phyloP scores from a whole-genome alignment of 1,284 basidiomycete genomes.

The Boletus mariae region DNA sequence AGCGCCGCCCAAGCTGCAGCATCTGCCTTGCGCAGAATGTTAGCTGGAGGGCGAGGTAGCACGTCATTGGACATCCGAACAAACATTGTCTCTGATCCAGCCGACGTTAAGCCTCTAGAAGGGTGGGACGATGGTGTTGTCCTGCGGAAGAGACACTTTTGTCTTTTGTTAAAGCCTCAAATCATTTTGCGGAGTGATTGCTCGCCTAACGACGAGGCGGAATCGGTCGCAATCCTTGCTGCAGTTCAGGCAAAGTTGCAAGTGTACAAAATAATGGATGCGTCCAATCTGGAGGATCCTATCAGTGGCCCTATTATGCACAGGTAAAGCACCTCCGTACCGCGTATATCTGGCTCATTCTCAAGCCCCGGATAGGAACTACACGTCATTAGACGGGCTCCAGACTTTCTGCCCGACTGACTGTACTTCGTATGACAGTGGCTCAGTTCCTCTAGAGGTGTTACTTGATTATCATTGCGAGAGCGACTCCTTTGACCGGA shows the following conservation, averaged over 20 bases:
- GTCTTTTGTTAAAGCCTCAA: slow-evolving; percentile 88
- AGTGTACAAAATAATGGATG: slow-evolving; percentile 81
- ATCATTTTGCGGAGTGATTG: slow-evolving; percentile 68
- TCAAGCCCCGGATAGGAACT: slow-evolving; percentile 50
- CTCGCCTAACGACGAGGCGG: slow-evolving; percentile 45
- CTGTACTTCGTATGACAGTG: slow-evolving; percentile 37
- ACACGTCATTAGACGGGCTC: slow-evolving; percentile 71
- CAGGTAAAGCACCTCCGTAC: slow-evolving; percentile 46
- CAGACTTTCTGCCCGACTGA: slow-evolving; percentile 84
- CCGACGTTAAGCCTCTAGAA: slow-evolving; percentile 53
- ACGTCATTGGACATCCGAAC: slow-evolving; percentile 43
- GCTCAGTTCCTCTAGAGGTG: slow-evolving; percentile 83
- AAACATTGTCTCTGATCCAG: slow-evolving; percentile 25
- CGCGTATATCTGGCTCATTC: background rate
- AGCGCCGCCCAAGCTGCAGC: slow-evolving; percentile 58
- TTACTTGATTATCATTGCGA: slow-evolving; percentile 83
- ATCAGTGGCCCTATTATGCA: slow-evolving; percentile 85
- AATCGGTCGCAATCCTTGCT: slow-evolving; percentile 74
- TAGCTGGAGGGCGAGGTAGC: slow-evolving; percentile 49
- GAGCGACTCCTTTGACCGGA: slow-evolving; percentile 79
- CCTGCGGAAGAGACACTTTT: slow-evolving; percentile 70
- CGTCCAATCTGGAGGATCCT: slow-evolving; percentile 76
- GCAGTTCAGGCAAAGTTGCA: slow-evolving; percentile 83
- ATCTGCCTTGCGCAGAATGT: slow-evolving; percentile 56
- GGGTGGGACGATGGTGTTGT: slow-evolving; percentile 72